Evolutionary conservation across 225 moss, liverwort and hornwort genomes (phyloP), one percentile per base, ranked within the genome.

Genomic region (Neckera pumila): DNA sequence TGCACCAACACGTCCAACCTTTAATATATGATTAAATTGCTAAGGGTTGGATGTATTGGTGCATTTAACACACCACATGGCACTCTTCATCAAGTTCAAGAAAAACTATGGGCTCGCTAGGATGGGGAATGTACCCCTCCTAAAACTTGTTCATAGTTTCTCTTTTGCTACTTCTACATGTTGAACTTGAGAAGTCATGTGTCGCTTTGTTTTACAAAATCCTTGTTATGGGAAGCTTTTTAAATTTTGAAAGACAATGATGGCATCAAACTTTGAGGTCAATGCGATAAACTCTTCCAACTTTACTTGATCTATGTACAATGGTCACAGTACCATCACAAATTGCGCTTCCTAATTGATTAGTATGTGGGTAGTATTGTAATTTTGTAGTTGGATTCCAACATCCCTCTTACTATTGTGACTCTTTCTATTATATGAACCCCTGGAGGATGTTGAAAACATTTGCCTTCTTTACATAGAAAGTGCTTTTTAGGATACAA

Each of bases 291-390:
- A 43, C 16, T 27, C 28, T 27, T 17, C 10, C 15, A 71, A 15
- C 16, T 72, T 13, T 69, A 43, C 0, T 43, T 43, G 5, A 2
- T 43, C 6, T 45, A 28, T n/a, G n/a, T n/a, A n/a, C 0, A 3
- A 28, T 43, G 28, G 10, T 45, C 2, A 17, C 0, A 28, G 0
- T 28, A 73, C 17, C 10, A 28, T 16, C 2, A 27, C 0, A 1
- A 17, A 73, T 0, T 43, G 1, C 1, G 0, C 43, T 73, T 73
- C 17, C 0, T 45, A 0, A 73, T 45, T 28, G 8, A 3, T 0
- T 73, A 0, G 28, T 3, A 28, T 16, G 43, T 45, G 0, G 10
- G 10, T 28, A 45, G 3, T 43, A 28, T 2, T 28, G 0, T 45
- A 17, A 27, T 10, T 3, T 28, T 2, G 6, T 0, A 43, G 3